These are phyloP conservation scores for Colletotrichum musicola DNA, from an alignment of 2,329 filamentous ascomycete species.

Conservation along the genomic window DNA sequence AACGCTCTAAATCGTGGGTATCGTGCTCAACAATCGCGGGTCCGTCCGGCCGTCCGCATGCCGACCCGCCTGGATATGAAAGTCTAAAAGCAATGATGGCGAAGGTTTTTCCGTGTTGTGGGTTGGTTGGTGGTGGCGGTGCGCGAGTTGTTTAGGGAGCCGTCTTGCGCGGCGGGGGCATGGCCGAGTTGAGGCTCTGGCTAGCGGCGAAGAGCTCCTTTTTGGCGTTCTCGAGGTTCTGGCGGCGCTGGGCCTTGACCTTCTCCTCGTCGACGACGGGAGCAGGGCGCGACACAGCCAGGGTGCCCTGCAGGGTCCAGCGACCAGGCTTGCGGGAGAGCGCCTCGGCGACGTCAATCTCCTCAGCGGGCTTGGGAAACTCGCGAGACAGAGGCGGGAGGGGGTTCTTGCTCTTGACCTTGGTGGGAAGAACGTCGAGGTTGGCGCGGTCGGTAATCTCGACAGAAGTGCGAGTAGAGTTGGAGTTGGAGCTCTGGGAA, in stretches of 20 bases:
- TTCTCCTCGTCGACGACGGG: constrained; percentile 45
- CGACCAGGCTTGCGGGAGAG: constrained; percentile 58
- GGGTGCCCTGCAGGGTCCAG: constrained; percentile 55
- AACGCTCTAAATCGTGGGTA: constrained; percentile 29
- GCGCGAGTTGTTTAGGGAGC: constrained; percentile 2
- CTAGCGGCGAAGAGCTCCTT: constrained; percentile 57
- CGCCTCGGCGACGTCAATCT: constrained; percentile 57
- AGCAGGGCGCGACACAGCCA: constrained; percentile 47
- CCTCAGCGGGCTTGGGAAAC: constrained; percentile 55
- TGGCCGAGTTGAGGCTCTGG: constrained; percentile 38
- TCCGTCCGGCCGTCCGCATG: constrained; percentile 11
- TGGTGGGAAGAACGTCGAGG: constrained; percentile 10
- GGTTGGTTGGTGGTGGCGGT: background rate
- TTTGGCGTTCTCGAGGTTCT: constrained; percentile 62
- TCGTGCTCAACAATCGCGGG: constrained; percentile 25
- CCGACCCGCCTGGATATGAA: constrained; percentile 16
- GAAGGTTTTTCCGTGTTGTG: constrained; percentile 1
- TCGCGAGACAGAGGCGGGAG: constrained; percentile 51
- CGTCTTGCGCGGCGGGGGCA: constrained; percentile 24
- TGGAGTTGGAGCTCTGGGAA: constrained; percentile 27
- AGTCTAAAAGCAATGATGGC: constrained; percentile 25
- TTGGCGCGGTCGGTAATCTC: constrained; percentile 28
- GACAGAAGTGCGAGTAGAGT: constrained; percentile 33
- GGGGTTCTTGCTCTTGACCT: constrained; percentile 45
- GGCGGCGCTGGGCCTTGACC: constrained; percentile 51